Conservation (phyloP, 1,284 basidiomycete genomes). For the Leccinum variabile region DNA sequence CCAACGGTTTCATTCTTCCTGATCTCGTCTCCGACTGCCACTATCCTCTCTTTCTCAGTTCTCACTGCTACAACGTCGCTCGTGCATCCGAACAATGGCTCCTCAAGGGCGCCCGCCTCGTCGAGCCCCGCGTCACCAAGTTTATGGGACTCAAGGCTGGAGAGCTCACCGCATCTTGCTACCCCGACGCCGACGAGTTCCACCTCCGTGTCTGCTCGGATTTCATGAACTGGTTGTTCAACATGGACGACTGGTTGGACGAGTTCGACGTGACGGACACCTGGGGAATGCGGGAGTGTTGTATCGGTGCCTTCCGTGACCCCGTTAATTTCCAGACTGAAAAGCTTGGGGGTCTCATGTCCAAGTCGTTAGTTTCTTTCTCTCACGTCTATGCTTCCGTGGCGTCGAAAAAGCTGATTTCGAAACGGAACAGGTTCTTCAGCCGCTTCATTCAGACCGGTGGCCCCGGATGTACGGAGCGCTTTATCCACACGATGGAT, state of each 20-base stretch:
- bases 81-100: conserved; percentile 61
- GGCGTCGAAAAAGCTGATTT: conserved; percentile 9
- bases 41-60: conserved; percentile 54
- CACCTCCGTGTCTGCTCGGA: conserved; percentile 63
- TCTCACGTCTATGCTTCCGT: conserved; percentile 6
- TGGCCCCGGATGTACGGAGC: conserved; percentile 49
- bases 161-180: conserved; percentile 65
- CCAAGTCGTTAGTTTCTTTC: conserved; percentile 49
- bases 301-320: conserved; percentile 55
- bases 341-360: conserved; percentile 50
- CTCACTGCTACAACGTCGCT: conserved; percentile 54
- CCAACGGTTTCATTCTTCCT: conserved; percentile 55
- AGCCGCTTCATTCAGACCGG: conserved; percentile 48
- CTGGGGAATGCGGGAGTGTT: conserved; percentile 43
- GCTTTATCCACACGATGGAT: conserved; percentile 56
- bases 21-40: conserved; percentile 63
- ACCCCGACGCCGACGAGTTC: conserved; percentile 50
- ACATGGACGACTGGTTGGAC: conserved; percentile 57
- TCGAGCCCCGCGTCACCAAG: conserved; percentile 48
- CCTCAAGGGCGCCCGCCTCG: conserved; percentile 50
- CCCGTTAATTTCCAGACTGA: conserved; percentile 46
- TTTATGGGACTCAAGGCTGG: conserved; percentile 63
- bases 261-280: conserved; percentile 40
- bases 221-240: conserved; percentile 60
- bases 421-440: conserved; percentile 46